Evolutionary conservation across 805 yeast genomes (phyloP).

Genomic region (Wickerhamomyces bovis): DNA sequence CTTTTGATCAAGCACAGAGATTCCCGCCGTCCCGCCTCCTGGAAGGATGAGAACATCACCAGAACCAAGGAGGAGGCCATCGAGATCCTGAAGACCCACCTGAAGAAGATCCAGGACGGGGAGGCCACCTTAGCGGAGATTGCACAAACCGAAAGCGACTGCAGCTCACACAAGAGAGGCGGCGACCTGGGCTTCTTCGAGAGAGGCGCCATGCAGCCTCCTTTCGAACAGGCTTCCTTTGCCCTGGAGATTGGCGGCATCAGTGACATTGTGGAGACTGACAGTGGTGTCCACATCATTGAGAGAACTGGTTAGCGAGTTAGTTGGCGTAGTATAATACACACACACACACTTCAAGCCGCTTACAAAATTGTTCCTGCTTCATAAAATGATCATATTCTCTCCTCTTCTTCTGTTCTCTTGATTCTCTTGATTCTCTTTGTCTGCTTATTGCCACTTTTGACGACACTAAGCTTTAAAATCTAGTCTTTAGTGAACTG

Average conservation of each 20-base stretch:
- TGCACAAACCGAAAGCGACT: constrained; percentile 82
- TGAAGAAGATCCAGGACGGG: constrained; percentile 56
- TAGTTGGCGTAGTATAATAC: background rate
- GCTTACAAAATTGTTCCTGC: too few relatives aligned
- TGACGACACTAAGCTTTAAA: too few relatives aligned
- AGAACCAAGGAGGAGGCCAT: constrained; percentile 80
- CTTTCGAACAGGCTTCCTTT: constrained; percentile 86
- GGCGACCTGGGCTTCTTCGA: constrained; percentile 92
- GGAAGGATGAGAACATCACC: constrained; percentile 76
- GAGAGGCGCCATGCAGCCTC: constrained; percentile 91
- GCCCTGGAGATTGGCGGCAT: constrained; percentile 75
- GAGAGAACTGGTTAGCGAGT: constrained; percentile 67
- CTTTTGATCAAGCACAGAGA: constrained; percentile 76
- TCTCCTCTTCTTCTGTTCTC: too few relatives aligned
- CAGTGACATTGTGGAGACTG: constrained; percentile 79
- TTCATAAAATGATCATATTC: too few relatives aligned
- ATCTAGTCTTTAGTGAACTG: too few relatives aligned
- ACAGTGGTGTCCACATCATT: constrained; percentile 85
- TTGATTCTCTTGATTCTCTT: too few relatives aligned
- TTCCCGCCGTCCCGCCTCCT: constrained; percentile 86
- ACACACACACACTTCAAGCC: too few relatives aligned
- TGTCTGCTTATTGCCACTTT: too few relatives aligned
- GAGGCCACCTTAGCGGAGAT: constrained; percentile 60
- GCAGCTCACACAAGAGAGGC: constrained; percentile 76
- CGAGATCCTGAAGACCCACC: constrained; percentile 50